Evolutionary conservation across 352 stramenopile species (phyloP), one percentile per base, ranked within the genome.

Genomic region (Globisporangium recalcitrans): DNA sequence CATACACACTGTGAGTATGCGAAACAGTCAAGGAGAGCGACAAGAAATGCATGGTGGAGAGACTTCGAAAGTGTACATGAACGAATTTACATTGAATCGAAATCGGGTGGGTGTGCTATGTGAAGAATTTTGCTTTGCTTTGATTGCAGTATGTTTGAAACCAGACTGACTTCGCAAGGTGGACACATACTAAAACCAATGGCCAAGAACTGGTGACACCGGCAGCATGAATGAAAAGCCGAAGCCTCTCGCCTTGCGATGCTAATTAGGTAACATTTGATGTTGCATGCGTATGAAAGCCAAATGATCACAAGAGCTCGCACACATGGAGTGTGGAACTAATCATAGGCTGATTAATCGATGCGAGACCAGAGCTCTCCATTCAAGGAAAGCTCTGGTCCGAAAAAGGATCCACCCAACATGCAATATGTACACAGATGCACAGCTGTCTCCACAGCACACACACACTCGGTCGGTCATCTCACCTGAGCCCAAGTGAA

Each of bases 281-380:
- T 93, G 44, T 93, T 74, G 84, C 84, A 93, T 89, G 56, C 80
- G 79, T 90, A 93, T 93, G 84, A 93, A 93, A 82, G 84, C 84
- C 84, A 89, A 63, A 78, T 90, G 81, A 87, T 90, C 80, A 91
- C 70, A 31, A 63, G 53, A 24, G 51, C 61, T 70, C 58, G 53
- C 67, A 34, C 49, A 16, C 34, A 42, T 31, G 60, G 26, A 49
- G 53, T 56, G 21, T 55, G 60, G 65, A 61, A 40, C 51, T 57
- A 80, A 90, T 85, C 80, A 86, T 71, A 85, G 84, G 84, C 84
- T 93, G 84, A 93, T 93, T 91, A 93, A 91, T 93, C 80, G 84
- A 89, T 93, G 84, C 84, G 70, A 46, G 14, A 40, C 46, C 31
- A 53, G 7, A 67, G 46, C 16, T 14, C 16, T 10, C 27, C 2